Percentiles rank a stretch among this genome's conserved stretches.
Conservation (phyloP, 345 rosid genomes). For the Laguncularia racemosa region DNA sequence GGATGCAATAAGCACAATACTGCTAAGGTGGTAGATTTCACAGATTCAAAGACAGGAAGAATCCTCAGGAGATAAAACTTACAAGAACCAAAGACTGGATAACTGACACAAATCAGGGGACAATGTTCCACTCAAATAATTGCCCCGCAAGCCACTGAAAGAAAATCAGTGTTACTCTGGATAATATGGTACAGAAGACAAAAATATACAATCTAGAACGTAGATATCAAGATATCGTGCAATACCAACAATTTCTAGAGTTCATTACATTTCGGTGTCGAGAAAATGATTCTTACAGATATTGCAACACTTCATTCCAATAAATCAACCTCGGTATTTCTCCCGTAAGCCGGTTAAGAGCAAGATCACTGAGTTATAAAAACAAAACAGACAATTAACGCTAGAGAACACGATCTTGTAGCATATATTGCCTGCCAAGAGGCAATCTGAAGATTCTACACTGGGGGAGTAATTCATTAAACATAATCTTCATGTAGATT, state of each 20-base stretch:
- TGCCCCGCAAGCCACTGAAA: constrained; percentile 77
- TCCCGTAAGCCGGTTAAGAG: constrained; percentile 68
- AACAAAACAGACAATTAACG: not conserved
- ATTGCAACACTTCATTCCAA: constrained; percentile 96
- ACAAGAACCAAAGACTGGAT: constrained; percentile 97
- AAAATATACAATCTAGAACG: not conserved
- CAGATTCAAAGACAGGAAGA: not conserved
- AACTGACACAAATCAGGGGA: constrained; percentile 92
- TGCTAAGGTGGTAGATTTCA: not conserved
- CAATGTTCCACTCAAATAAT: constrained; percentile 65
- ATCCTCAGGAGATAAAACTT: constrained; percentile 20
- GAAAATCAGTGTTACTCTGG: not conserved
- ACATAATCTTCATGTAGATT: too few relatives aligned
- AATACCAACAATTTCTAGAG: not conserved
- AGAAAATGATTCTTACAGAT: constrained; percentile 49
- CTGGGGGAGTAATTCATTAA: too few relatives aligned
- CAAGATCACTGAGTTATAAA: constrained; percentile 54
- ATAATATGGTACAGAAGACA: not conserved
- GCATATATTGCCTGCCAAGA: not conserved
- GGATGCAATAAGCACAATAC: not conserved
- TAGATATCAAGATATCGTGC: not conserved
- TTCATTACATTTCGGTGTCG: not conserved
- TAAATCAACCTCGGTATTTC: constrained; percentile 85
- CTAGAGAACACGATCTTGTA: not conserved
- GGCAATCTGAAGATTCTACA: too few relatives aligned